Base-by-base conservation (phyloP, 768 basidiomycete genomes). In the Tulasnella sp. region DNA sequence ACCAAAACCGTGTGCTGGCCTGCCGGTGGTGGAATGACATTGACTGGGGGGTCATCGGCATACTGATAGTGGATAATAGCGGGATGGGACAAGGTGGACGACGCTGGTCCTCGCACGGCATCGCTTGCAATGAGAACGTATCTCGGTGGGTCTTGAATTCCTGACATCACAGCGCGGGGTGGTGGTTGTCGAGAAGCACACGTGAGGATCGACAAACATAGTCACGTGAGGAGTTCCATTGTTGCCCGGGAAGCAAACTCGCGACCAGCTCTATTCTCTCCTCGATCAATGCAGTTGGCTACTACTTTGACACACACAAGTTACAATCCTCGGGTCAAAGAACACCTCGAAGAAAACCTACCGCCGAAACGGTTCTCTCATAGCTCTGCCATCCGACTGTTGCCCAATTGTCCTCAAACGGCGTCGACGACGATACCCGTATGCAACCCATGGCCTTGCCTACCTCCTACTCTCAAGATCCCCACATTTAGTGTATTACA, bases 11-110 rank as follows among this genome's bases (percentile, higher is more conserved):
- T 91, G 81, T 93, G 92, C 72, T 88, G 85, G 14, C 87, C 84
- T 25, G 14, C 58, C 52, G 85, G 85, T 42, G 84, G 86, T 5
- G 91, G 90, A 52, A 93, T 83, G 15, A 94, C 83, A 14, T 88
- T 82, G n/a, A 88, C 82, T 3, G 92, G 90, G 0, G 90, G 86
- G 80, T 95, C 93, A 79, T 95, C 92, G 25, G 88, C 87, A 80
- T 92, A 94, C 79, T 92, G 91, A 81, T 94, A 94, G 79, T 94
- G 91, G 22, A 95, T 89, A 58, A 85, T 83, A 5, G 92, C 40
- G 0, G 67, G 91, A 80, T 94, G 93, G 14, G 86, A 83, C 71
- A 92, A 85, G n/a, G 86, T 42, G 1, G 45, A 37, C 34, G 73
- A 74, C 29, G 69, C 38, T 31, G 58, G 58, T 64, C 58, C 58